A percentile compares a stretch with the other conserved stretches of the same genome.
These are phyloP conservation scores for Gynostemma pentaphyllum DNA, from an alignment of 306 rosid genomes.

Conservation along the genomic window DNA sequence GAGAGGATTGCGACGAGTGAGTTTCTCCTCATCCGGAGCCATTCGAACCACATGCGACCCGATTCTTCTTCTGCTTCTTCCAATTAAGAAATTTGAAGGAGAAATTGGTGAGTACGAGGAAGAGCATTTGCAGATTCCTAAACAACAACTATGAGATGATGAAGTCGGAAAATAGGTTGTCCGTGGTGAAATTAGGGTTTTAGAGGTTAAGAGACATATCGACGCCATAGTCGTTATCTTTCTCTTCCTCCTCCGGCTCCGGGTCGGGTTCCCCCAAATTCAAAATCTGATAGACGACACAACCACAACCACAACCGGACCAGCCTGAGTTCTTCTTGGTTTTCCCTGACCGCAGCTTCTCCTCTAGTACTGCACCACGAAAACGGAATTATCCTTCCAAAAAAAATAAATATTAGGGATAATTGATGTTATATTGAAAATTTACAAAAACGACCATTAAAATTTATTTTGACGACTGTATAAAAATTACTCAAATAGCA, in stretches of 20 bases:
- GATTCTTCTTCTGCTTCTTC: constrained; percentile 1
- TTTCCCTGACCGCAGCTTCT: too few species aligned
- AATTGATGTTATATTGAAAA: too few species aligned
- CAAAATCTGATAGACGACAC: constrained; percentile 3
- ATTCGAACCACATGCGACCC: constrained; percentile 39
- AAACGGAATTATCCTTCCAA: too few species aligned
- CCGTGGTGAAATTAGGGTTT: constrained; percentile 1
- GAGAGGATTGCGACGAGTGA: constrained; percentile 78
- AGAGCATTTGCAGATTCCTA: not conserved
- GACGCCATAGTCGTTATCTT: not conserved
- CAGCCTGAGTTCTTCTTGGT: too few species aligned
- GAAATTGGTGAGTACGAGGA: not conserved
- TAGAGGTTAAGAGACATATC: not conserved
- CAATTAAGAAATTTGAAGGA: not conserved
- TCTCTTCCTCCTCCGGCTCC: not conserved
- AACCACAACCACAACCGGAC: constrained; percentile 3
- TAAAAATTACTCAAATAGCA: too few species aligned
- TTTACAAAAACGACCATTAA: too few species aligned
- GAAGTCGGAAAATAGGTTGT: not conserved
- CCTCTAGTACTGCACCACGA: too few species aligned
- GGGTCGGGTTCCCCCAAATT: not conserved
- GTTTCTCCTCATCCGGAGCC: constrained; percentile 81
- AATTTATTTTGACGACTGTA: too few species aligned
- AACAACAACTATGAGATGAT: not conserved
- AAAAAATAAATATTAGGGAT: too few species aligned